These are phyloP conservation scores for Magnolia changhungtana DNA, from an alignment of 164 flowering plant species.

Conservation along the genomic window DNA sequence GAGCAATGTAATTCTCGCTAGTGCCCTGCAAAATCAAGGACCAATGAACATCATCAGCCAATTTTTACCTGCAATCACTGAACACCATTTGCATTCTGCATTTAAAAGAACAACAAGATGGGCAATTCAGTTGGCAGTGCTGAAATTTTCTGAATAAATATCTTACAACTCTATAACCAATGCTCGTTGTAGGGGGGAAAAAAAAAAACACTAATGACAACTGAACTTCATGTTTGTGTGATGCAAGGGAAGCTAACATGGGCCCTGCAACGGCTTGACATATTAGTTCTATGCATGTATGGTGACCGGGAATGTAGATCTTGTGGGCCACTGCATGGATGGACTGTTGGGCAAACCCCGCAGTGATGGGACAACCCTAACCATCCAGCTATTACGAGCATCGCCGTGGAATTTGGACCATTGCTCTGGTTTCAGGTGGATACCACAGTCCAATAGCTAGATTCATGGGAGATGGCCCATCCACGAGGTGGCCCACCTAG, in stretches of 20 bases:
- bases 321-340: not conserved
- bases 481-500: not conserved
- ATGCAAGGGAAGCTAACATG: no score
- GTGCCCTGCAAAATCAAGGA: conserved; percentile 12
- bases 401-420: not conserved
- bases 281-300: not conserved
- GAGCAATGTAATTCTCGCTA: conserved; percentile 12
- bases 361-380: not conserved
- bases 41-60: not conserved
- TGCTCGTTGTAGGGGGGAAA: not conserved
- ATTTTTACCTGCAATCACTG: not conserved
- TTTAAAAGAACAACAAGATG: not conserved
- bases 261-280: no score
- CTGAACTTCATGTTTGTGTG: not conserved
- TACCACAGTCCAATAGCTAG: not conserved
- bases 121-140: not conserved
- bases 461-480: not conserved
- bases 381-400: not conserved
- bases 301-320: not conserved
- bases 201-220: not conserved
- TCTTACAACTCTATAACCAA: no score
- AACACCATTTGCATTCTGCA: not conserved
- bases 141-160: not conserved
- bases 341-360: not conserved
- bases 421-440: no score